Percentiles rank a stretch among this genome's conserved stretches.
Conservation (phyloP, 805 yeast genomes). For the Monosporozyma solicola region DNA sequence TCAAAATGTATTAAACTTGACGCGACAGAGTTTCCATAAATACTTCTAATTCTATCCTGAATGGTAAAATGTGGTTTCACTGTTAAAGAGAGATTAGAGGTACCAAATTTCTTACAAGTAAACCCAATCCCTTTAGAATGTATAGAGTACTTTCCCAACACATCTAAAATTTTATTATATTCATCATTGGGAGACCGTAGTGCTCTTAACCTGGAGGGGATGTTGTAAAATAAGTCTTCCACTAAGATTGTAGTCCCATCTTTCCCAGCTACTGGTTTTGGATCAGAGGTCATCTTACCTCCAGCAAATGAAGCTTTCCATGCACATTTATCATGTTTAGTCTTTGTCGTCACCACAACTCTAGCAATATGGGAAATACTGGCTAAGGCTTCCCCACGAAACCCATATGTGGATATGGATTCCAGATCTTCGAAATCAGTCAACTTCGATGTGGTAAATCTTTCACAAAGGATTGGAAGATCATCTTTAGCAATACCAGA, state of each 20-base stretch:
- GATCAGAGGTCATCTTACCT: constrained; percentile 51
- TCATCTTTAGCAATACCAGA: constrained; percentile 69
- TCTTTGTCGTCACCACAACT: constrained; percentile 70
- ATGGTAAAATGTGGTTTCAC: constrained; percentile 42
- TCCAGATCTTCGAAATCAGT: constrained; percentile 63
- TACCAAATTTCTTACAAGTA: constrained; percentile 73
- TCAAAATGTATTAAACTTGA: constrained; percentile 48
- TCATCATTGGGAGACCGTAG: constrained; percentile 65
- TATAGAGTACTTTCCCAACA: constrained; percentile 73
- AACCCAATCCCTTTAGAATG: constrained; percentile 65
- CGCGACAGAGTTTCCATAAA: constrained; percentile 66
- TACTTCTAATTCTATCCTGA: constrained; percentile 61
- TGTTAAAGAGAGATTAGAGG: constrained; percentile 54
- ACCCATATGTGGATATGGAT: constrained; percentile 74
- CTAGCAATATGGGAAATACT: constrained; percentile 87
- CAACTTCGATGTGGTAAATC: constrained; percentile 89
- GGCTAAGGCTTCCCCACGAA: constrained; percentile 94
- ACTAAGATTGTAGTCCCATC: constrained; percentile 78
- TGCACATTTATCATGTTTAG: constrained; percentile 52
- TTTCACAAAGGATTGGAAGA: constrained; percentile 68
- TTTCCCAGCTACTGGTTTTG: constrained; percentile 76
- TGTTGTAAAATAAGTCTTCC: constrained; percentile 84
- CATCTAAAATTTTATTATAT: constrained; percentile 66
- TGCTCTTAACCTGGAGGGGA: constrained; percentile 67
- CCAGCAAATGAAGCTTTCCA: constrained; percentile 58